A percentile compares a stretch with the other conserved stretches of the same genome.
Conservation (phyloP, 176 grass and related monocot genomes). For the Pharus latifolius region DNA sequence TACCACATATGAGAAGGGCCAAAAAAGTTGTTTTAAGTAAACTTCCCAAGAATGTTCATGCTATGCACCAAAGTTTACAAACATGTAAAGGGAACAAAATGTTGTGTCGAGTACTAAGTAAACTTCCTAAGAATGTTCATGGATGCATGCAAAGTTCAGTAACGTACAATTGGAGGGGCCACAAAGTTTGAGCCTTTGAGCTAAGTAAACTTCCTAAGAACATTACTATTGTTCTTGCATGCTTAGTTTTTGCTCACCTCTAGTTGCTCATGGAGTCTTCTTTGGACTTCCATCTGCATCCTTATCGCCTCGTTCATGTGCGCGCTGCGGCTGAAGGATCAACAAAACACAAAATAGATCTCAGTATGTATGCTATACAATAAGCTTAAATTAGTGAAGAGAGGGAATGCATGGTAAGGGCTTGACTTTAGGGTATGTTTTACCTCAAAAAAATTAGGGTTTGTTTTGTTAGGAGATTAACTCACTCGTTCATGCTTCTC, state of each 20-base stretch:
- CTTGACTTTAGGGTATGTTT: not conserved
- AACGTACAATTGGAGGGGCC: not conserved
- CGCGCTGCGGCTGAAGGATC: conserved; percentile 50
- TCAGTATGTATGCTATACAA: not conserved
- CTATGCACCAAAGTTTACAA: not conserved
- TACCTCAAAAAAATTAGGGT: too few species aligned
- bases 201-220: conserved; percentile 27
- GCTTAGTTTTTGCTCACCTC: conserved; percentile 32
- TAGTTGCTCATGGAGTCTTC: conserved; percentile 83
- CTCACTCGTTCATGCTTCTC: conserved; percentile 84
- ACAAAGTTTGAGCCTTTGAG: not conserved
- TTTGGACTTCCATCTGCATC: conserved; percentile 93
- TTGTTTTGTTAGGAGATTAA: not conserved
- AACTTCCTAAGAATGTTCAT: conserved; percentile 18
- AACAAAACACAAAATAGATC: not conserved
- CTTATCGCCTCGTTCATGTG: conserved; percentile 61
- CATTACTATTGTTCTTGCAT: not conserved
- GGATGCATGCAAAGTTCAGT: conserved; percentile 6
- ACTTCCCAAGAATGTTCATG: conserved; percentile 36
- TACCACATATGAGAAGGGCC: not conserved
- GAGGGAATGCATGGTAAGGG: too few species aligned
- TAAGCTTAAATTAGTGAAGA: not conserved
- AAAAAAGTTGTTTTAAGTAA: conserved; percentile 18
- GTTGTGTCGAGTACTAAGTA: conserved; percentile 6
- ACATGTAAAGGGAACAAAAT: not conserved